These are phyloP conservation scores for Aspergillus indologenus DNA, from an alignment of 495 filamentous ascomycete species.

Conservation along the genomic window DNA sequence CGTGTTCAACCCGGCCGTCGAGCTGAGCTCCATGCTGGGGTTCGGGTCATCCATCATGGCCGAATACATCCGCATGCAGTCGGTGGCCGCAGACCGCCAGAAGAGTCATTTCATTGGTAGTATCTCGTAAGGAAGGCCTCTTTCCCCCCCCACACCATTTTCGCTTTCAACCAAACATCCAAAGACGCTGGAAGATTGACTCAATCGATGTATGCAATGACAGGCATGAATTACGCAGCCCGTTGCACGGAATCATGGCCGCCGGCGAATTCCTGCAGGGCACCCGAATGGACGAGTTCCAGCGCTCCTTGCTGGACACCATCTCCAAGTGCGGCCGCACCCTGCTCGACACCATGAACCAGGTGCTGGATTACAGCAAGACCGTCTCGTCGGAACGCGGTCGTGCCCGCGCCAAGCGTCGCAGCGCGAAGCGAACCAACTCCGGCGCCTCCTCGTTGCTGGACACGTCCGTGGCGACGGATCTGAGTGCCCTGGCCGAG, in stretches of 20 bases:
- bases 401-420: conserved; percentile 38
- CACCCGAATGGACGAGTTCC: conserved; percentile 48
- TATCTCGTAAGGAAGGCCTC: conserved; percentile 51
- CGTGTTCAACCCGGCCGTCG: conserved; percentile 40
- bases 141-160: not conserved
- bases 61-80: conserved; percentile 60
- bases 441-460: conserved; percentile 37
- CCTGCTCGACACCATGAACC: conserved; percentile 74
- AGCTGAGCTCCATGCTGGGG: conserved; percentile 53
- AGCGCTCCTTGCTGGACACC: conserved; percentile 64
- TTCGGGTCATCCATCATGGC: conserved; percentile 69
- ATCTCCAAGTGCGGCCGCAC: conserved; percentile 74
- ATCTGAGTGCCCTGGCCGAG: conserved; percentile 42
- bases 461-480: conserved; percentile 43
- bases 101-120: conserved; percentile 77
- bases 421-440: conserved; percentile 28
- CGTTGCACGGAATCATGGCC: conserved; percentile 72
- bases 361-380: conserved; percentile 71
- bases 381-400: conserved; percentile 55
- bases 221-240: conserved; percentile 75
- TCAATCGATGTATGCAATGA: conserved; percentile 24
- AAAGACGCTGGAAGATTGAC: not conserved
- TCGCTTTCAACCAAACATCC: too few species aligned
- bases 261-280: conserved; percentile 62
- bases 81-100: conserved; percentile 54